Conservation (phyloP, 208 protist genomes). For the Acanthamoeba rhysodes region DNA sequence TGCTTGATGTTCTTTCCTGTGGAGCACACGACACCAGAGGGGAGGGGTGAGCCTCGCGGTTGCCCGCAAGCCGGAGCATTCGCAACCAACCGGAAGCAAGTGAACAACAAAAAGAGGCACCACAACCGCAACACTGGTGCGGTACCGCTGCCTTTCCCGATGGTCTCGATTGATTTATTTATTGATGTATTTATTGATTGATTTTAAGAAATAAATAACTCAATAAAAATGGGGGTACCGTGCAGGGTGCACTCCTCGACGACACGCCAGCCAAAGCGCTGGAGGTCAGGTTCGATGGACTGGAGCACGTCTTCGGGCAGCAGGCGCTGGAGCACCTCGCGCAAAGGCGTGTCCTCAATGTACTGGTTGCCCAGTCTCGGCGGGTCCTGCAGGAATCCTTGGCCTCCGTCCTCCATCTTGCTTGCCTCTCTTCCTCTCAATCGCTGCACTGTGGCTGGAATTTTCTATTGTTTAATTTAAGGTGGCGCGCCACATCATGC, state of each 20-base stretch:
- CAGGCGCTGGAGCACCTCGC: conserved; percentile 34
- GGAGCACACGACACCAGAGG: neutral
- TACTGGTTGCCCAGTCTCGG: conserved; percentile 74
- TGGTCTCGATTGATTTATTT: neutral
- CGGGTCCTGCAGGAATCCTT: conserved; percentile 74
- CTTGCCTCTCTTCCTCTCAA: neutral
- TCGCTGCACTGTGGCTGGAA: too few species aligned
- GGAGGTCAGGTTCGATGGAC: conserved; percentile 13
- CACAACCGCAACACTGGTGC: neutral
- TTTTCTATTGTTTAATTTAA: too few species aligned
- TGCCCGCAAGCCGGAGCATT: neutral
- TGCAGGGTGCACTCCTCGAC: conserved; percentile 33
- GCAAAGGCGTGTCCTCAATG: conserved; percentile 59
- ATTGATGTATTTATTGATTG: neutral
- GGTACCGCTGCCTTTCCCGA: neutral
- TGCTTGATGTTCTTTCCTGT: conserved; percentile 28
- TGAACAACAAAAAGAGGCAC: neutral
- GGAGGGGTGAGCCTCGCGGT: neutral
- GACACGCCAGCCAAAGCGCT: conserved; percentile 63
- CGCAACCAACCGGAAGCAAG: neutral
- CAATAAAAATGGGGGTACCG: neutral
- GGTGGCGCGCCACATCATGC: too few species aligned
- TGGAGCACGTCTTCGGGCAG: conserved; percentile 21
- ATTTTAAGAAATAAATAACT: neutral
- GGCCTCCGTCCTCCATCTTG: conserved; percentile 24